Evolutionary conservation across 2,329 filamentous ascomycete species (phyloP).

Genomic region (Colletotrichum destructivum): DNA sequence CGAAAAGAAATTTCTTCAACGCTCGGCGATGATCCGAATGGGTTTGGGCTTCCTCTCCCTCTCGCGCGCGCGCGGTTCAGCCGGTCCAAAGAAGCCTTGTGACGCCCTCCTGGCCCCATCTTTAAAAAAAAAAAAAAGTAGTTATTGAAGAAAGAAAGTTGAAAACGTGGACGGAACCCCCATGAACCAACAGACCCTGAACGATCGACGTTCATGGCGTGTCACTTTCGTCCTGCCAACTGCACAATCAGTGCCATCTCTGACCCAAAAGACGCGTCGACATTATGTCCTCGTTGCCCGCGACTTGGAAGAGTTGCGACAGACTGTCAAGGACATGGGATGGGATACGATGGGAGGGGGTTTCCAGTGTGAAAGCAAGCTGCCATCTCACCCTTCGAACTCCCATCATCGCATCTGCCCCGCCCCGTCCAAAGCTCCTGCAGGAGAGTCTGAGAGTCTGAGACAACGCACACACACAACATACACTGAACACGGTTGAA

Average conservation of each 20-base stretch:
- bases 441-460: background rate
- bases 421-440: background rate
- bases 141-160: background rate
- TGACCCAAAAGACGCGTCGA: conserved; percentile 3
- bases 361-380: background rate
- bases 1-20: conserved; percentile 3
- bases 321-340: background rate
- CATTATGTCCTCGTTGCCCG: background rate
- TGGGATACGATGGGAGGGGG: background rate
- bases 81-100: background rate
- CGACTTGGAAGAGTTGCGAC: background rate
- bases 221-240: background rate
- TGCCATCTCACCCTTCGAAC: conserved; percentile 8
- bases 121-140: no score
- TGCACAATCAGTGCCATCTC: background rate
- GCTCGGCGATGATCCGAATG: conserved; percentile 32
- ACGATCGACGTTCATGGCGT: background rate
- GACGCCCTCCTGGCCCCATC: no score
- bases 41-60: no score
- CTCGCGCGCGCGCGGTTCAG: background rate
- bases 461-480: background rate
- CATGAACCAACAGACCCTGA: background rate
- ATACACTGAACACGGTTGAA: background rate
- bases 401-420: conserved; percentile 21
- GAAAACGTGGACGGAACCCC: conserved; percentile 1